These are phyloP conservation scores for Trichoderma gamsii DNA, from an alignment of 495 filamentous ascomycete species.

Conservation along the genomic window DNA sequence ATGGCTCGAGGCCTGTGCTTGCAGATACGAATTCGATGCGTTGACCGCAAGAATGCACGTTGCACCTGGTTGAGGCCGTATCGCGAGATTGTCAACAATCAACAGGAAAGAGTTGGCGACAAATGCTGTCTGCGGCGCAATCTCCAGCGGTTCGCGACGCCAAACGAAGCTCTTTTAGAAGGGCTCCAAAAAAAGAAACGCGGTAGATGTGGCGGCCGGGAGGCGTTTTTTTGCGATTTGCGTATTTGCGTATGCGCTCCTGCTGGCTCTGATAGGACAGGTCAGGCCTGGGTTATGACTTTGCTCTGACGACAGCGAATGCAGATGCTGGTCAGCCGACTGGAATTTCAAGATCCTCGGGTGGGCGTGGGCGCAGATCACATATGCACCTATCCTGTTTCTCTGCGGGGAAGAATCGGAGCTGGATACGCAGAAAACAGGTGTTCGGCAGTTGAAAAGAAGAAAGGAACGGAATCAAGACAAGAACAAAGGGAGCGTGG, in stretches of 20 bases:
- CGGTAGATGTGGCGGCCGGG: slow-evolving; percentile 9
- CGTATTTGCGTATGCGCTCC: slow-evolving; percentile 2
- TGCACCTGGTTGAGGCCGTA: no score
- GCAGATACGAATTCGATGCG: neutral
- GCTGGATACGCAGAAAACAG: neutral
- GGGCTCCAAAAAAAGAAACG: slow-evolving; percentile 6
- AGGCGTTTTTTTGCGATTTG: neutral
- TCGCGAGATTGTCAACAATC: no score
- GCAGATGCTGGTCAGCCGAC: slow-evolving; percentile 2
- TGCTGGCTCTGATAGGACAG: neutral
- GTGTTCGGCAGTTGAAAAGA: neutral
- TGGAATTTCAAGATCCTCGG: slow-evolving; percentile 6
- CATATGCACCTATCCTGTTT: neutral
- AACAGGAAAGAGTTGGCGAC: no score
- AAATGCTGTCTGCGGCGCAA: no score
- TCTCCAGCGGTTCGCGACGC: neutral
- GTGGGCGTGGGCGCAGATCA: slow-evolving; percentile 4
- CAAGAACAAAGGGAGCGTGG: neutral
- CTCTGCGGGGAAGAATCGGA: neutral
- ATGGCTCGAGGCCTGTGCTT: neutral
- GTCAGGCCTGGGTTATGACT: neutral
- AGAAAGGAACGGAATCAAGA: neutral
- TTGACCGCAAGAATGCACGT: no score
- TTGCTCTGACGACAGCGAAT: slow-evolving; percentile 7
- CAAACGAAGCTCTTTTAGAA: neutral